phyloP scores from a whole-genome alignment of 805 yeast genomes.

The Spathaspora passalidarum region DNA sequence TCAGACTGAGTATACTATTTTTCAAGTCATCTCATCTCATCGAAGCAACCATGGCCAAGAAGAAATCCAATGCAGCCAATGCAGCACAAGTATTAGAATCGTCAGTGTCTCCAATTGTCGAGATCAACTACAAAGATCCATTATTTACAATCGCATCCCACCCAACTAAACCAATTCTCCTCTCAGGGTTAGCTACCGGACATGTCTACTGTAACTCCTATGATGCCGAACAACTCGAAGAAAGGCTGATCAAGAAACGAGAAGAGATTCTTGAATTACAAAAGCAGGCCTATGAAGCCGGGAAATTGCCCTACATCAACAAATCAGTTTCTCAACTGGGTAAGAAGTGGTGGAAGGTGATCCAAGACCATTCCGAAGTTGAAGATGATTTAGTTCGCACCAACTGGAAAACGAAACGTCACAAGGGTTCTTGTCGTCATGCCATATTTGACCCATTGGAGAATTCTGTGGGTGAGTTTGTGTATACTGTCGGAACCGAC shows the following conservation, averaged over 20 bases:
- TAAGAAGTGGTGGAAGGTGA: conserved; percentile 47
- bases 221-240: conserved; percentile 45
- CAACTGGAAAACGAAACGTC: conserved; percentile 86
- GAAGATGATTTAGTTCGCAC: conserved; percentile 22
- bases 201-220: conserved; percentile 63
- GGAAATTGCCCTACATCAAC: conserved; percentile 19
- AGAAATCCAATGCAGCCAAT: conserved; percentile 21
- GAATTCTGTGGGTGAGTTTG: conserved; percentile 41
- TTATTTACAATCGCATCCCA: conserved; percentile 78
- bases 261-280: conserved; percentile 19
- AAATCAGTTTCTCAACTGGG: conserved; percentile 31
- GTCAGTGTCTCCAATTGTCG: conserved; percentile 41
- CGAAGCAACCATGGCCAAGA: conserved; percentile 18
- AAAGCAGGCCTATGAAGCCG: conserved; percentile 22
- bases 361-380: conserved; percentile 22
- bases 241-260: conserved; percentile 19
- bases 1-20: not conserved
- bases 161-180: conserved; percentile 63
- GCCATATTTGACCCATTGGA: conserved; percentile 58
- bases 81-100: conserved; percentile 33
- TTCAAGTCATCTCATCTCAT: conserved; percentile 2
- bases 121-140: conserved; percentile 53
- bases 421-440: conserved; percentile 82
- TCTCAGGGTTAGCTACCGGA: conserved; percentile 81
- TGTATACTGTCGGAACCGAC: conserved; percentile 79